These are phyloP conservation scores for Chlorella sp. DNA, from an alignment of 139 green algal genomes.

Conservation along the genomic window DNA sequence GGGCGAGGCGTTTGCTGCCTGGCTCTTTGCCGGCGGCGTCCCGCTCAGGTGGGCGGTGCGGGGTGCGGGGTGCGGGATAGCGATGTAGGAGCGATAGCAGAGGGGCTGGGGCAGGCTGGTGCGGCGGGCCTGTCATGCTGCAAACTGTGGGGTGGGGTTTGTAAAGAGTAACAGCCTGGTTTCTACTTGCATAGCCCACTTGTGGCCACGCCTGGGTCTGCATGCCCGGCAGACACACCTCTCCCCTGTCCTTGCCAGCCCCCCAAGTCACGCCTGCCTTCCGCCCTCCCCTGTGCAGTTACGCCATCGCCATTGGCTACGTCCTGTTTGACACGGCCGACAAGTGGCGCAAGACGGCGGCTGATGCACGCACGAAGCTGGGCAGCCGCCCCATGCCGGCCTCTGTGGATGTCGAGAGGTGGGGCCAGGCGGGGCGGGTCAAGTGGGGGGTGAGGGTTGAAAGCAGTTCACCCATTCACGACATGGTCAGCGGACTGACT, in stretches of 20 bases:
- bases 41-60: slow-evolving; percentile 45
- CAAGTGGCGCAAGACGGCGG: slow-evolving; percentile 69
- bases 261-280: no score
- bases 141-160: no score
- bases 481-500: no score
- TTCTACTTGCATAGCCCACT: neutral
- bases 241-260: no score
- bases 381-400: slow-evolving; percentile 3
- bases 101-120: no score
- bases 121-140: no score
- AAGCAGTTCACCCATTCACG: no score
- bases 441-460: neutral
- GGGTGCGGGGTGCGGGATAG: no score
- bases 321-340: slow-evolving; percentile 79
- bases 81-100: no score
- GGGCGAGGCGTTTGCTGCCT: slow-evolving; percentile 81
- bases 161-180: neutral
- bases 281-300: slow-evolving; percentile 27
- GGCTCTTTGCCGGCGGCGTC: slow-evolving; percentile 72
- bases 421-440: neutral
- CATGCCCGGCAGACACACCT: neutral
- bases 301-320: slow-evolving; percentile 78
- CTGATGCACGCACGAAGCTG: slow-evolving; percentile 40
- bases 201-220: no score
- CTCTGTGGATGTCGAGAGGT: slow-evolving; percentile 18